A percentile compares a stretch with the other conserved stretches of the same genome.
Evolutionary conservation across 371 early-diverging fungal species (phyloP).

Genomic region (Mortierella sp.): DNA sequence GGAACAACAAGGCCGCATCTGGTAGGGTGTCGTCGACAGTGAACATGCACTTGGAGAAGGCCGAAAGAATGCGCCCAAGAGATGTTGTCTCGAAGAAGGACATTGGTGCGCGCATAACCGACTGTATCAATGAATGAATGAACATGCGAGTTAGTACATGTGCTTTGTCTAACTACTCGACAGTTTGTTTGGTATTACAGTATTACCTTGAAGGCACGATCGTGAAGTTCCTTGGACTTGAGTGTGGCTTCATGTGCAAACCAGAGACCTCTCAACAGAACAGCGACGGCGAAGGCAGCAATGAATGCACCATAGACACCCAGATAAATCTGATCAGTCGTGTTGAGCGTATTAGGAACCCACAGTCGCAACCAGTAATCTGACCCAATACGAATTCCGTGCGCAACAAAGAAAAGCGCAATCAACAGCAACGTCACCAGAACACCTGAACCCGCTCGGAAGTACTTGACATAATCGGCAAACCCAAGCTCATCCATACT

Average conservation of each 20-base stretch:
- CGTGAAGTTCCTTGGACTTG: conserved; percentile 63
- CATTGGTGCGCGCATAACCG: conserved; percentile 71
- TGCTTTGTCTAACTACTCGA: neutral
- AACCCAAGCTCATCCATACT: conserved; percentile 47
- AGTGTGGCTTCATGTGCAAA: conserved; percentile 54
- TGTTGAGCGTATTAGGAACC: conserved; percentile 63
- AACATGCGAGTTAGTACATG: neutral
- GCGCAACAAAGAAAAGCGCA: conserved; percentile 27
- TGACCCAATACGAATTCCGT: conserved; percentile 41
- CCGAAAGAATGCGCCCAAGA: conserved; percentile 82
- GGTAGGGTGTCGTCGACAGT: conserved; percentile 66
- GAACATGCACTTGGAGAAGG: conserved; percentile 67
- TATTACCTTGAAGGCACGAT: conserved; percentile 41
- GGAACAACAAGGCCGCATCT: conserved; percentile 49
- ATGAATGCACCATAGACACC: conserved; percentile 66
- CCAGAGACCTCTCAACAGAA: conserved; percentile 59
- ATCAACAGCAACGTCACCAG: conserved; percentile 13
- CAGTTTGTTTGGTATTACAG: neutral
- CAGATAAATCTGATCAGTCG: conserved; percentile 60
- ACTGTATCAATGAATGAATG: conserved; percentile 28
- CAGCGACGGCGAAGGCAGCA: conserved; percentile 59
- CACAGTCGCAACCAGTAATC: conserved; percentile 70
- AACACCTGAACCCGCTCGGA: conserved; percentile 26
- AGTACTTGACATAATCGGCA: conserved; percentile 40
- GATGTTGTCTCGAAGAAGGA: conserved; percentile 90